A percentile compares a stretch with the other conserved stretches of the same genome.
phyloP scores from a whole-genome alignment of 768 basidiomycete species.

The Holtermanniella nyarrowii region DNA sequence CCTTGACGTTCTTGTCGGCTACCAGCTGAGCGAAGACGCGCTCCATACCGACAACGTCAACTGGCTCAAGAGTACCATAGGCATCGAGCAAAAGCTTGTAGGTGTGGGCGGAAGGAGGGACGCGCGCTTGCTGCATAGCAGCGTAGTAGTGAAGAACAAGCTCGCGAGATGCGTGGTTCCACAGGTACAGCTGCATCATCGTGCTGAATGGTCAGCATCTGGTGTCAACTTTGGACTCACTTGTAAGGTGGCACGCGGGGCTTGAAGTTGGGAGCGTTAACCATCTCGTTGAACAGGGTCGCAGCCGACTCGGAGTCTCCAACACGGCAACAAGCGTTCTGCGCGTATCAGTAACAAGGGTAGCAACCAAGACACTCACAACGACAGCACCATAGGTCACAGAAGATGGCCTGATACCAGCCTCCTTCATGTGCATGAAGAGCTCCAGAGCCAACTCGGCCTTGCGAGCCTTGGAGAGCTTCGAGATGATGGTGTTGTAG shows the following conservation, averaged over 20 bases:
- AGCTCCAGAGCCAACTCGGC: conserved; percentile 77
- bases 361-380: conserved; percentile 25
- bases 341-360: conserved; percentile 35
- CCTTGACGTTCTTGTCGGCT: conserved; percentile 45
- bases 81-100: conserved; percentile 93
- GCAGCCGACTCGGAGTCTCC: conserved; percentile 78
- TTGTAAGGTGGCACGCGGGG: conserved; percentile 92
- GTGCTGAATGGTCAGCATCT: conserved; percentile 25
- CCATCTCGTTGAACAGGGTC: conserved; percentile 77
- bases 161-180: conserved; percentile 75
- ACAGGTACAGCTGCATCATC: conserved; percentile 94
- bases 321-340: conserved; percentile 75
- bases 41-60: conserved; percentile 64
- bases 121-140: conserved; percentile 51
- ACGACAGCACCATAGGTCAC: conserved; percentile 95
- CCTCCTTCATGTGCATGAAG: conserved; percentile 75
- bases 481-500: conserved; percentile 95
- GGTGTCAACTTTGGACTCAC: conserved; percentile 25
- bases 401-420: conserved; percentile 56
- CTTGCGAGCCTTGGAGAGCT: conserved; percentile 86
- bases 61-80: conserved; percentile 73
- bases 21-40: conserved; percentile 55
- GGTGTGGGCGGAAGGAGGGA: conserved; percentile 76
- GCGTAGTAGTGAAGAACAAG: conserved; percentile 67
- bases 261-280: conserved; percentile 57